A percentile compares a stretch with the other conserved stretches of the same genome.
phyloP scores from a whole-genome alignment of 2,329 filamentous ascomycete genomes.

The Xylaria sp. region DNA sequence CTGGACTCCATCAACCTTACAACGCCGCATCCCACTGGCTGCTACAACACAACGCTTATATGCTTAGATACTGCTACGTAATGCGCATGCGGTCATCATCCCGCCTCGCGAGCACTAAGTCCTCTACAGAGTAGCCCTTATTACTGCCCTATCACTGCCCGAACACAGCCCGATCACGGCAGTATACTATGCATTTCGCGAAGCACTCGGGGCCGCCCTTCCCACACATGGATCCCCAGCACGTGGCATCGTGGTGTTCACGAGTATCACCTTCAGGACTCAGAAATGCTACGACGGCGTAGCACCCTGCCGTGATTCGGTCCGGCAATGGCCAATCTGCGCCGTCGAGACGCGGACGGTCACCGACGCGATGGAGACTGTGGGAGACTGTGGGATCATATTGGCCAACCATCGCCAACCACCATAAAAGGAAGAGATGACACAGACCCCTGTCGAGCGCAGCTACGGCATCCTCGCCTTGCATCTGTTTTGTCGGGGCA shows the following conservation, averaged over 20 bases:
- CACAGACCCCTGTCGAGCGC: background rate
- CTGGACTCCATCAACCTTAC: too few species aligned
- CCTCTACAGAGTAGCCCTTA: too few species aligned
- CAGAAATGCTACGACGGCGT: background rate
- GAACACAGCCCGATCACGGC: too few species aligned
- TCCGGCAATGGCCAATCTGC: too few species aligned
- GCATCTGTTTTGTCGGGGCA: background rate
- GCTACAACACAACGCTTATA: too few species aligned
- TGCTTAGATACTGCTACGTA: background rate
- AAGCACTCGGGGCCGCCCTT: background rate
- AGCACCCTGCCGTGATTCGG: background rate
- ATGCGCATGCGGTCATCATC: constrained; percentile 23
- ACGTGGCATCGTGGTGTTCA: constrained; percentile 27
- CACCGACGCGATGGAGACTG: background rate
- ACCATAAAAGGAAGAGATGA: background rate
- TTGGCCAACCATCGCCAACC: too few species aligned
- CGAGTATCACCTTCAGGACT: constrained; percentile 14
- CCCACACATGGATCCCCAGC: constrained; percentile 13
- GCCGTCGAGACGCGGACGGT: too few species aligned
- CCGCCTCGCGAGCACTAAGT: too few species aligned
- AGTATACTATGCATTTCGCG: background rate
- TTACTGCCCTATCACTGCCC: too few species aligned
- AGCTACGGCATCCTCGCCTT: too few species aligned
- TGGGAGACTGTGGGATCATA: too few species aligned
- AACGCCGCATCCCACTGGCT: too few species aligned